Percentiles rank a stretch among this genome's conserved stretches.
Conservation (phyloP, 129 eudicot species). For the Gnaphalium uliginosum region DNA sequence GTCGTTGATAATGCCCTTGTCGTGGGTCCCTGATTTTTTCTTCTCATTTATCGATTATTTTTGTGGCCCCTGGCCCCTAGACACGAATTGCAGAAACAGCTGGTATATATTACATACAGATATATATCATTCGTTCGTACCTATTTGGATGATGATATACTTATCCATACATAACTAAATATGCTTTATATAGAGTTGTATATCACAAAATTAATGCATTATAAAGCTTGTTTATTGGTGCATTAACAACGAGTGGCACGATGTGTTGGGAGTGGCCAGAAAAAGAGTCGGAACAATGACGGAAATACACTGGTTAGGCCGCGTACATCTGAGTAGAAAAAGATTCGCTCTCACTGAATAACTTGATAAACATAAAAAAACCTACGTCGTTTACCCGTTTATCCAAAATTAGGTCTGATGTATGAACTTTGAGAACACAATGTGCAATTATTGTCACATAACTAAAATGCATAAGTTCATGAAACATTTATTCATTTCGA, state of each 20-base stretch:
- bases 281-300: too few species aligned
- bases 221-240: too few species aligned
- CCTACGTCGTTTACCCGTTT: too few species aligned
- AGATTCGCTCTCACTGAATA: too few species aligned
- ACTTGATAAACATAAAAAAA: too few species aligned
- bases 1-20: not conserved
- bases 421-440: not conserved
- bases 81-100: constrained; percentile 12
- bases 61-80: not conserved
- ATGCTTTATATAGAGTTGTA: not conserved
- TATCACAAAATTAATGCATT: too few species aligned
- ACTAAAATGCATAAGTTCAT: not conserved
- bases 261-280: too few species aligned
- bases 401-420: not conserved
- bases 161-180: not conserved
- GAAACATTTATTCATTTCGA: constrained; percentile 13
- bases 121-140: too few species aligned
- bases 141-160: not conserved
- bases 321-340: too few species aligned
- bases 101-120: not conserved
- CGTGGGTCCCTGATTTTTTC: not conserved
- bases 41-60: not conserved
- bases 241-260: too few species aligned
- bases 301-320: too few species aligned
- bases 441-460: not conserved